Conservation (phyloP, 2,329 filamentous ascomycete species). For the Calonectria hawksworthii region DNA sequence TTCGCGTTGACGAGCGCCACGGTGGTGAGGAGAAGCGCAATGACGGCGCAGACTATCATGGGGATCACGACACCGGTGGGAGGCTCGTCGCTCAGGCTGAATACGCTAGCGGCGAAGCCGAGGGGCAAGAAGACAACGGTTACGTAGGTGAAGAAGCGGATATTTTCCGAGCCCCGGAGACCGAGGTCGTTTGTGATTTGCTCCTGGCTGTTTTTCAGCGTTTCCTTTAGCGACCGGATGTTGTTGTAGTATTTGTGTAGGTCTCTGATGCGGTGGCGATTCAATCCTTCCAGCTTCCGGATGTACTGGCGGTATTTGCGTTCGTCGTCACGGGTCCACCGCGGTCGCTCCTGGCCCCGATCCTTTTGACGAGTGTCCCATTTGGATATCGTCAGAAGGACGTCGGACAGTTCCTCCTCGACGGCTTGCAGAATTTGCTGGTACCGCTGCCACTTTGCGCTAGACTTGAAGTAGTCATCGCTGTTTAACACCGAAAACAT, state of each 20-base stretch:
- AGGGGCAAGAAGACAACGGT: slow-evolving; percentile 1
- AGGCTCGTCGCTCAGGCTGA: not conserved
- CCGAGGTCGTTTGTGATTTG: not conserved
- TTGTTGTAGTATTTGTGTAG: not conserved
- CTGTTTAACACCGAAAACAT: not conserved
- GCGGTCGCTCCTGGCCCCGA: not conserved
- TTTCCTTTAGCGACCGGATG: not conserved
- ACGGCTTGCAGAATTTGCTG: not conserved
- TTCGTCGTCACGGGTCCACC: not conserved
- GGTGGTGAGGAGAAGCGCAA: not conserved
- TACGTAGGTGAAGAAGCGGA: slow-evolving; percentile 12
- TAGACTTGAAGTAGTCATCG: not conserved
- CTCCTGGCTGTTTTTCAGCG: not conserved
- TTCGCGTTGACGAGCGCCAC: not conserved
- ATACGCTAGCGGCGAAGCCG: not conserved
- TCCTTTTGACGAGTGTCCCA: not conserved
- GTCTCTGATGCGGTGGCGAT: not conserved
- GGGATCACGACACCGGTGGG: not conserved
- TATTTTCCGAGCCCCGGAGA: not conserved
- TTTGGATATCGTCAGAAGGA: not conserved
- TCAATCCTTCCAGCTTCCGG: not conserved
- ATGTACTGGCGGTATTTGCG: not conserved
- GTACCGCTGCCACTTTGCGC: not conserved
- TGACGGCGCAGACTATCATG: not conserved
- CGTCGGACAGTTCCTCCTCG: not conserved